These are phyloP conservation scores for Cenococcum geophilum DNA, from an alignment of 495 filamentous ascomycete genomes.

Conservation along the genomic window DNA sequence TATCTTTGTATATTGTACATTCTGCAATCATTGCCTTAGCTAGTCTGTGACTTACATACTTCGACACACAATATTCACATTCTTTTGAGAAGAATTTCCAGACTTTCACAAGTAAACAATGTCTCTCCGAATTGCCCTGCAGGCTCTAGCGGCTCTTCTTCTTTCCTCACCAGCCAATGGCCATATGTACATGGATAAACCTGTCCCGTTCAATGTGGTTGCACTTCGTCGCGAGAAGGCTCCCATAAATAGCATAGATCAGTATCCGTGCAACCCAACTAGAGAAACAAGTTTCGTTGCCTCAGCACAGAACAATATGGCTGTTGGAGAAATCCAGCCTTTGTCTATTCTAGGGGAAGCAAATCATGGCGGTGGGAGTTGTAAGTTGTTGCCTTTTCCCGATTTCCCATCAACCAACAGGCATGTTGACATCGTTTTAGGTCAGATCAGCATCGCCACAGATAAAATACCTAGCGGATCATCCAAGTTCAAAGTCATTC, in stretches of 20 bases:
- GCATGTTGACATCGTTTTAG: too few species aligned
- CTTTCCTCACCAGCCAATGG: not conserved
- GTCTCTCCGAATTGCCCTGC: not conserved
- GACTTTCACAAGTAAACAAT: not conserved
- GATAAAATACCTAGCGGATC: constrained; percentile 52
- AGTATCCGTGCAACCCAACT: not conserved
- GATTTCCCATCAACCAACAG: too few species aligned
- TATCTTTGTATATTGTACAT: too few species aligned
- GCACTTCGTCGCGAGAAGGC: not conserved
- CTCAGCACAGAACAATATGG: not conserved
- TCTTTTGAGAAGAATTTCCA: too few species aligned
- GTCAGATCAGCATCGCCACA: constrained; percentile 73
- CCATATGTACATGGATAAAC: not conserved
- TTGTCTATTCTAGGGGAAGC: constrained; percentile 56
- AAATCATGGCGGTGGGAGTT: constrained; percentile 75
- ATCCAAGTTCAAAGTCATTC: constrained; percentile 43
- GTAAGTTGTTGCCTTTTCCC: too few species aligned
- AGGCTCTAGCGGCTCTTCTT: not conserved
- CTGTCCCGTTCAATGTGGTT: not conserved
- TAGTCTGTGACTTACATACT: too few species aligned
- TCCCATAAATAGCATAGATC: not conserved
- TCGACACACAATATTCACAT: too few species aligned
- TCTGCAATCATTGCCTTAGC: too few species aligned
- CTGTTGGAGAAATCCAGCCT: constrained; percentile 47
- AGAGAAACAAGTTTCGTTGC: not conserved